phyloP scores from a whole-genome alignment of 345 rosid genomes.

The Jatropha curcas region DNA sequence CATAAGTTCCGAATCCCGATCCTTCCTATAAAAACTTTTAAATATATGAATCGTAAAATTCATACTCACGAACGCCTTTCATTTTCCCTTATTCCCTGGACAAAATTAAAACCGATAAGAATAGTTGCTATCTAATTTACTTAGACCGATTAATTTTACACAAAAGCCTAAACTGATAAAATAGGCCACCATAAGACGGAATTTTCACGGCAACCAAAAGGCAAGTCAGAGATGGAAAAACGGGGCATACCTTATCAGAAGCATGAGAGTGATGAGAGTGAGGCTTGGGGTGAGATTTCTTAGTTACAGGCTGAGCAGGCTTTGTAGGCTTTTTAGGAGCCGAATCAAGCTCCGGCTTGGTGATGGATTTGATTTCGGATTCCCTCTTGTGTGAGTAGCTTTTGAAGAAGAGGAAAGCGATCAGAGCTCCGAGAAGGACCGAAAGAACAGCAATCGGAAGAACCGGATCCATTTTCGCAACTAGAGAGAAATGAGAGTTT shows the following conservation, averaged over 20 bases:
- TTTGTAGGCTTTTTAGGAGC: slow-evolving; percentile 55
- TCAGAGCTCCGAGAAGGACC: slow-evolving; percentile 60
- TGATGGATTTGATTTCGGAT: slow-evolving; percentile 76
- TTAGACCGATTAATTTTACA: neutral
- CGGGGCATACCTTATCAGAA: slow-evolving; percentile 55
- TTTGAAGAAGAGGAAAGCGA: slow-evolving; percentile 72
- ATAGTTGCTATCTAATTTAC: neutral
- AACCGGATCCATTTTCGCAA: slow-evolving; percentile 56
- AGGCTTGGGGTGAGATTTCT: slow-evolving; percentile 60
- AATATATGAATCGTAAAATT: neutral
- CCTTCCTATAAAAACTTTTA: neutral
- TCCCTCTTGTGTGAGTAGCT: slow-evolving; percentile 68
- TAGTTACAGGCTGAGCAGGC: slow-evolving; percentile 42
- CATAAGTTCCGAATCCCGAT: neutral
- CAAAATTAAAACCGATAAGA: neutral
- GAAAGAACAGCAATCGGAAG: slow-evolving; percentile 51
- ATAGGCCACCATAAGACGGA: neutral
- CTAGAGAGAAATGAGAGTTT: neutral
- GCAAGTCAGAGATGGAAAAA: too few species aligned
- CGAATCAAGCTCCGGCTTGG: slow-evolving; percentile 57
- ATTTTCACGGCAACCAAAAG: neutral
- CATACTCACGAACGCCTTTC: neutral
- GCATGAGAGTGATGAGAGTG: slow-evolving; percentile 68
- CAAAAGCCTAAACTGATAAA: neutral
- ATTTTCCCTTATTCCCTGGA: too few species aligned